Evolutionary conservation across 2,329 filamentous ascomycete species (phyloP), one percentile per base, ranked within the genome.

Genomic region (Colletotrichum echinochloae): DNA sequence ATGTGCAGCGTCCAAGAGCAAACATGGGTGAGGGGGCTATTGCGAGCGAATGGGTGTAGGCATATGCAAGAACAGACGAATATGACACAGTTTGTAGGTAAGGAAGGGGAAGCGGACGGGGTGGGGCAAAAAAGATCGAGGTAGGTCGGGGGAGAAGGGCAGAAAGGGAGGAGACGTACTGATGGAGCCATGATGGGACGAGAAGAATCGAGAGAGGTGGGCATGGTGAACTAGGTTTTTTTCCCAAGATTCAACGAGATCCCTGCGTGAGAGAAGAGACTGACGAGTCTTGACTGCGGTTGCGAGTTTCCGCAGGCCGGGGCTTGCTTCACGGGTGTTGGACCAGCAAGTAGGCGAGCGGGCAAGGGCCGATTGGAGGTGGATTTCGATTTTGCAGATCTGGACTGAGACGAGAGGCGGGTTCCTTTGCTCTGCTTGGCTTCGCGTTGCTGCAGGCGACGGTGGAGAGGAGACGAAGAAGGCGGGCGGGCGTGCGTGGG

Each of bases 121-220:
- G 30, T 4, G 41, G 44, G n/a, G n/a, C 9, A 23, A 65, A 63
- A 56, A 51, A 70, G 44, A 44, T 18, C 51, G 52, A 67, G 30
- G 61, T 62, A 56, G n/a, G n/a, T n/a, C n/a, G n/a, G 56, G 66
- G 48, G 44, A 57, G 64, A 51, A 54, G 54, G 60, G 70, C 46
- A 39, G 26, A 57, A 54, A 44, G 54, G 51, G 28, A 60, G 72
- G 70, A 72, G 72, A 87, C 88, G 65, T 88, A 90, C 88, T 77
- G 88, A 89, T 57, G 87, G 85, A 70, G 87, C 87, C 88, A 90
- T 89, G 78, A 90, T 90, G 75, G 88, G 88, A 78, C 87, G 87
- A 64, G 86, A 83, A 54, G 88, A 90, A 66, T 90, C 88, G 68
- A 89, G 76, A n/a, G 88, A 90, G 72, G 83, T 79, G 78, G 87